Conservation (phyloP, 2,329 filamentous ascomycete species). For the Hypoxylon sp. region DNA sequence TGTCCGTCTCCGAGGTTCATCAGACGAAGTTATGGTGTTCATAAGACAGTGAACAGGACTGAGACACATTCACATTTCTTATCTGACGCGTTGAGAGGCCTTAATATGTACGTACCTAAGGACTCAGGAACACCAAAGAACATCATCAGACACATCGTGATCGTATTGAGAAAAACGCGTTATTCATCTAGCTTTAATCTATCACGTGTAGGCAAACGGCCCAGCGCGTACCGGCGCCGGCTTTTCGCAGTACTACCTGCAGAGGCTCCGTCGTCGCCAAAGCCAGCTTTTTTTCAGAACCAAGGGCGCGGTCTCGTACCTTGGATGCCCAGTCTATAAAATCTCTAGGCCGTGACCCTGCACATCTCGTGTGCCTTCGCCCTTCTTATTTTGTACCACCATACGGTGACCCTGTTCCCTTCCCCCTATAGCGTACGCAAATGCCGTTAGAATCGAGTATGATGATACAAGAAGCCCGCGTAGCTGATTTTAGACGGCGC, state of each 20-base stretch:
- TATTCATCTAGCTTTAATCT: conserved; percentile 23
- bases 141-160: neutral
- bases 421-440: neutral
- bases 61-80: too few species aligned
- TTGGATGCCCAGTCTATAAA: conserved; percentile 35
- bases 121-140: too few species aligned
- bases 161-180: neutral
- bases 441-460: neutral
- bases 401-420: conserved; percentile 3
- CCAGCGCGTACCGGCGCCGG: conserved; percentile 1
- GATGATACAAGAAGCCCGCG: neutral
- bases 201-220: conserved; percentile 13
- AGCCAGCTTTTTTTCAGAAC: conserved; percentile 20
- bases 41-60: too few species aligned
- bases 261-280: conserved; percentile 1
- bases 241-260: conserved; percentile 17
- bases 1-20: too few species aligned
- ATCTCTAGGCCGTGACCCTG: conserved; percentile 19
- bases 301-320: conserved; percentile 36
- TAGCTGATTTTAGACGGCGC: conserved; percentile 74
- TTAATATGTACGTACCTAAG: too few species aligned
- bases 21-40: too few species aligned
- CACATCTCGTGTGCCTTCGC: conserved; percentile 10
- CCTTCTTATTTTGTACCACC: neutral
- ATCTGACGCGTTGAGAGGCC: too few species aligned